These are phyloP conservation scores for Yamadazyma insecticola DNA, from an alignment of 805 yeast species.

Conservation along the genomic window DNA sequence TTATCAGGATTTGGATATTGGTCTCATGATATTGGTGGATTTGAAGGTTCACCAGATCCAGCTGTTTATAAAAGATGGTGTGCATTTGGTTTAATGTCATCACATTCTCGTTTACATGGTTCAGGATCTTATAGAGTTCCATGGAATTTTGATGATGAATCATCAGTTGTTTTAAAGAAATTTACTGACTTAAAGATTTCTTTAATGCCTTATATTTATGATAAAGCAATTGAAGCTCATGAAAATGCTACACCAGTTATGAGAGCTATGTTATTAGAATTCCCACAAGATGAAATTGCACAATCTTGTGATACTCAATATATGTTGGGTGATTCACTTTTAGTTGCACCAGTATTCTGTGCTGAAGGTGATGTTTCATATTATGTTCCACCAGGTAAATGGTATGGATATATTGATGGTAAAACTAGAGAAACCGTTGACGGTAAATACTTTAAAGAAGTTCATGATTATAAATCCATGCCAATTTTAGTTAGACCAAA, in stretches of 20 bases:
- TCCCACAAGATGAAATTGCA: constrained; percentile 20
- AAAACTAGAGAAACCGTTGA: constrained; percentile 16
- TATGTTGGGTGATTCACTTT: constrained; percentile 26
- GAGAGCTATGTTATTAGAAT: constrained; percentile 29
- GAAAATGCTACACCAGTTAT: constrained; percentile 23
- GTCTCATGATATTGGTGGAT: constrained; percentile 38
- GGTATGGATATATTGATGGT: constrained; percentile 33
- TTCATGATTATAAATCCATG: constrained; percentile 24
- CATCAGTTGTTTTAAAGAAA: constrained; percentile 22
- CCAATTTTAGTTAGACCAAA: constrained; percentile 27
- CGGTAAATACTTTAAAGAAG: constrained; percentile 19
- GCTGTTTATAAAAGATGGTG: constrained; percentile 36
- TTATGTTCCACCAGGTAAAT: constrained; percentile 27
- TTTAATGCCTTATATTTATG: constrained; percentile 29
- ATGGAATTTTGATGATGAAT: constrained; percentile 34
- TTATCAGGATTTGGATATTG: constrained; percentile 32
- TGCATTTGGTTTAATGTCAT: constrained; percentile 32
- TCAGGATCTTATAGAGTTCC: constrained; percentile 33
- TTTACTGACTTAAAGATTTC: constrained; percentile 28
- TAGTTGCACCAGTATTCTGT: constrained; percentile 31
- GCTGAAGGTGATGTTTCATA: constrained; percentile 25
- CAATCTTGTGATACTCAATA: constrained; percentile 26
- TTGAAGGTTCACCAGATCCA: constrained; percentile 33
- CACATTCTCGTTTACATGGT: constrained; percentile 37
- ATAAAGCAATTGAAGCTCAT: constrained; percentile 24